Evolutionary conservation across 495 filamentous ascomycete genomes (phyloP).

Genomic region (Neurospora sp.): DNA sequence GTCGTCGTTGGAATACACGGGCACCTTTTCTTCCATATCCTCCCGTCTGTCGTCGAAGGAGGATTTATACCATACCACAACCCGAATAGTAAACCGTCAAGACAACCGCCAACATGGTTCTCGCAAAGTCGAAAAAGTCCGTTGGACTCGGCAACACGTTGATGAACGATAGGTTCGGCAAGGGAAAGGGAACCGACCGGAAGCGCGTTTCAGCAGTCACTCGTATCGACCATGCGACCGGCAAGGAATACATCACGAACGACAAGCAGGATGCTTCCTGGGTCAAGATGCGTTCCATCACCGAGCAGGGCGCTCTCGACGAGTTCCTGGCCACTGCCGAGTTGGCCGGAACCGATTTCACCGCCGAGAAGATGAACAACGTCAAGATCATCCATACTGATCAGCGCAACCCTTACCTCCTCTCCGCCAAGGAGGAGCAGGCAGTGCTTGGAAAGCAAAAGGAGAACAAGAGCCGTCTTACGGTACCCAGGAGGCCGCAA

Average conservation of each 20-base stretch:
- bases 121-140: constrained; percentile 89
- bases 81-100: neutral
- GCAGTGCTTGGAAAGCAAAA: constrained; percentile 68
- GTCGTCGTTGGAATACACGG: neutral
- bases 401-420: constrained; percentile 89
- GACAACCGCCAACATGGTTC: constrained; percentile 53
- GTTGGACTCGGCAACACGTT: constrained; percentile 77
- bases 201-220: constrained; percentile 52
- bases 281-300: constrained; percentile 97
- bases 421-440: constrained; percentile 80
- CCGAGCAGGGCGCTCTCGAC: constrained; percentile 92
- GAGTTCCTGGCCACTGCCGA: constrained; percentile 69
- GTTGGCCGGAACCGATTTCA: constrained; percentile 95
- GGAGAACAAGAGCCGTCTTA: constrained; percentile 64
- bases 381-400: constrained; percentile 96
- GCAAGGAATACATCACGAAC: constrained; percentile 62
- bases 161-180: constrained; percentile 90
- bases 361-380: constrained; percentile 96
- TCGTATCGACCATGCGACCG: constrained; percentile 50
- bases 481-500: constrained; percentile 78
- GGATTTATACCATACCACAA: neutral
- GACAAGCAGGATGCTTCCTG: constrained; percentile 66
- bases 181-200: constrained; percentile 65
- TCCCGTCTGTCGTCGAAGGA: neutral
- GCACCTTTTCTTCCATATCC: neutral